A percentile compares a stretch with the other conserved stretches of the same genome.
phyloP scores from a whole-genome alignment of 148 eudicot genomes.

The Fallopia convolvulus region DNA sequence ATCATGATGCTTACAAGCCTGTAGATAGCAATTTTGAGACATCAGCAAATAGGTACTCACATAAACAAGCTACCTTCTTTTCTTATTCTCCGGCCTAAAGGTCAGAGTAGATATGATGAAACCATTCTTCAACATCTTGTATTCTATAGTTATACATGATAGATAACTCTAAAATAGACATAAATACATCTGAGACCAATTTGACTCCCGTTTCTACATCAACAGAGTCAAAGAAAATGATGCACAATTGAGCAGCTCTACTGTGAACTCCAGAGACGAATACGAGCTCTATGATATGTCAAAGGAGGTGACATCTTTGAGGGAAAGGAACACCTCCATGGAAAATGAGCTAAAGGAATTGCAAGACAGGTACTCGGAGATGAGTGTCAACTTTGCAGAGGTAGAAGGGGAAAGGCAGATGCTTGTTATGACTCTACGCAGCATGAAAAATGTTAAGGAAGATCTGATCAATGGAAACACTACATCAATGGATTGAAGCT shows the following conservation, averaged over 20 bases:
- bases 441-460: conserved; percentile 51
- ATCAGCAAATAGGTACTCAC: not conserved
- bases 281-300: conserved; percentile 28
- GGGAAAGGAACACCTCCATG: conserved; percentile 62
- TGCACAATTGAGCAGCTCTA: not conserved
- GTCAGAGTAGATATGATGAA: not conserved
- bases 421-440: conserved; percentile 71
- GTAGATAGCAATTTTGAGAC: not conserved
- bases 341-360: conserved; percentile 80
- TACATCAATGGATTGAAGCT: not conserved
- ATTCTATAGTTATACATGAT: not conserved
- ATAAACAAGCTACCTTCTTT: not conserved
- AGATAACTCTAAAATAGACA: not conserved
- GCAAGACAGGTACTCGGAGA: conserved; percentile 87
- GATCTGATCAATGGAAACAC: not conserved
- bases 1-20: not conserved
- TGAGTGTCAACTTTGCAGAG: conserved; percentile 94
- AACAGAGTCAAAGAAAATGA: not conserved
- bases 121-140: not conserved
- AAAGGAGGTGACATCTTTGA: conserved; percentile 45
- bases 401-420: conserved; percentile 97
- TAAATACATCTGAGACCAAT: not conserved
- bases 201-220: not conserved
- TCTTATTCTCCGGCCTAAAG: not conserved
- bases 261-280: conserved; percentile 12